Evolutionary conservation across 176 grass and related monocot genomes (phyloP).

Genomic region (Eleusine indica): DNA sequence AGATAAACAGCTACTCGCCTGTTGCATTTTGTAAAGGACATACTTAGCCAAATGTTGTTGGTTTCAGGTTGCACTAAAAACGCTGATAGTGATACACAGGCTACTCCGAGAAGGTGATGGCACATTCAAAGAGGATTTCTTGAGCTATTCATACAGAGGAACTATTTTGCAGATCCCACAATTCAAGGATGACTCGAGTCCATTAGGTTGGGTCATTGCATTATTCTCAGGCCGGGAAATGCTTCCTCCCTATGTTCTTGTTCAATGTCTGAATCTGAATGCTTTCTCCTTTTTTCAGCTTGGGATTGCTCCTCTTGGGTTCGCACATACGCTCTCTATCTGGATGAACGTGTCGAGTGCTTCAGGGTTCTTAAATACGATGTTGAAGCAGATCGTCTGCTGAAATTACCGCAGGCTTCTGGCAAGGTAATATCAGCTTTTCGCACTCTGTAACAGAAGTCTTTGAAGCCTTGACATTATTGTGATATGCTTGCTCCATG

Average conservation of each 20-base stretch:
- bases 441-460: not conserved
- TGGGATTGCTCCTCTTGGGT: slow-evolving; percentile 96
- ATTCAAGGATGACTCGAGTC: slow-evolving; percentile 91
- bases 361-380: slow-evolving; percentile 86
- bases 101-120: slow-evolving; percentile 86
- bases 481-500: slow-evolving; percentile 13
- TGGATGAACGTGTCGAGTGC: slow-evolving; percentile 88
- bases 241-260: not conserved
- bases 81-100: slow-evolving; percentile 90
- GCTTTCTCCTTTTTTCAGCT: slow-evolving; percentile 44
- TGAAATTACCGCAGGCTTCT: slow-evolving; percentile 66
- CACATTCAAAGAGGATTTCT: slow-evolving; percentile 82
- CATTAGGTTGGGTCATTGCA: slow-evolving; percentile 62
- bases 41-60: not conserved
- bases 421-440: slow-evolving; percentile 54
- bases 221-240: not conserved
- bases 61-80: slow-evolving; percentile 88
- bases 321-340: slow-evolving; percentile 75
- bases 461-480: not conserved
- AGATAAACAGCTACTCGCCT: not conserved
- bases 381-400: slow-evolving; percentile 74
- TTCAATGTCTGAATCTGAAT: slow-evolving; percentile 16
- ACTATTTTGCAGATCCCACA: slow-evolving; percentile 85
- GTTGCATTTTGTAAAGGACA: not conserved
- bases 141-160: slow-evolving; percentile 86